A percentile compares a stretch with the other conserved stretches of the same genome.
These are phyloP conservation scores for Corylus americana DNA, from an alignment of 306 rosid genomes.

Conservation along the genomic window DNA sequence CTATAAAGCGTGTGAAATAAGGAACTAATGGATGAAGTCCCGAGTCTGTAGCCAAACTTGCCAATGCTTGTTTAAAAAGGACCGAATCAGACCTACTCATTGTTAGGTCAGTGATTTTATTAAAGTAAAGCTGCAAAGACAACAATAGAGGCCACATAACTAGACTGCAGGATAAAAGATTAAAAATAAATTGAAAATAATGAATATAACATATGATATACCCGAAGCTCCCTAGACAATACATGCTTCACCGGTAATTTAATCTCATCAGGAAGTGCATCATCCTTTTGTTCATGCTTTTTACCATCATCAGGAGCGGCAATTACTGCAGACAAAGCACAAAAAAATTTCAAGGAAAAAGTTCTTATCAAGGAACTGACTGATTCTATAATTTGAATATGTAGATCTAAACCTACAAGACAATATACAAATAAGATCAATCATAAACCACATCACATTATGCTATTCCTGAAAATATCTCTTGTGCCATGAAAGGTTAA, in stretches of 20 bases:
- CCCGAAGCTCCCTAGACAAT: slow-evolving; percentile 85
- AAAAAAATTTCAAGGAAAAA: background rate
- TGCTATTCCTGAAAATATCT: background rate
- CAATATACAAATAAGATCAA: background rate
- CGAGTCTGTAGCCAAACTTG: slow-evolving; percentile 78
- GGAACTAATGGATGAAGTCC: slow-evolving; percentile 95
- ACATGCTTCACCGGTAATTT: slow-evolving; percentile 78
- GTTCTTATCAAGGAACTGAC: background rate
- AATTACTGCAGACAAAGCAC: slow-evolving; percentile 26
- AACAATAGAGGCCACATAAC: slow-evolving; percentile 27
- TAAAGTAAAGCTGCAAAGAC: slow-evolving; percentile 75
- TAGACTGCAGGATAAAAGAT: background rate
- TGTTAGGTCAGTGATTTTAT: slow-evolving; percentile 65
- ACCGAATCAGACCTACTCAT: slow-evolving; percentile 57
- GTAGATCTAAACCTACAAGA: background rate
- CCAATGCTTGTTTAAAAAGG: slow-evolving; percentile 67
- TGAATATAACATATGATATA: slow-evolving; percentile 30
- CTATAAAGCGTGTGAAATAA: slow-evolving; percentile 70
- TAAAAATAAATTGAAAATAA: background rate
- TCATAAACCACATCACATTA: background rate
- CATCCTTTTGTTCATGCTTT: slow-evolving; percentile 72
- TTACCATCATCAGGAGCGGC: slow-evolving; percentile 61
- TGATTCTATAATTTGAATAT: background rate
- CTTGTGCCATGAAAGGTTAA: background rate
- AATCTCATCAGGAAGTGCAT: slow-evolving; percentile 62